Evolutionary conservation across 2,329 filamentous ascomycete genomes (phyloP), one percentile per base, ranked within the genome.

Genomic region (Neodidymelliopsis sp.): DNA sequence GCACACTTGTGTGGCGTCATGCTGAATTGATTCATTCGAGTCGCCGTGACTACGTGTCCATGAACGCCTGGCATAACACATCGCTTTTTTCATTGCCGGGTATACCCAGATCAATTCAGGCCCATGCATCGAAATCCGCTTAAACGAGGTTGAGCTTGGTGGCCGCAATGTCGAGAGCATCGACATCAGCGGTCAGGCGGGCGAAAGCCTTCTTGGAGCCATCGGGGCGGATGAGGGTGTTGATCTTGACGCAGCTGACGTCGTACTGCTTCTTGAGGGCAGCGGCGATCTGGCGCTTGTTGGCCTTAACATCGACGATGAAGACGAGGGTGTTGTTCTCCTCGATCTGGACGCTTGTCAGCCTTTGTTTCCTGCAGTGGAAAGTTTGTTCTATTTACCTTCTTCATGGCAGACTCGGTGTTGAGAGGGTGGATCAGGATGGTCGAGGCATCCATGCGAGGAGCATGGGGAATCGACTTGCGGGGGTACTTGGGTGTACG

Each of bases 361-460:
- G 30, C 39, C 15, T 2, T 19, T 27, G 15, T 5, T 7, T 27
- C 9, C 7, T 10, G 1, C 4, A 7, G 6, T n/a, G n/a, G 15
- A 3, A 5, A 10, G 16, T 4, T 38, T 10, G 7, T n/a, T 30
- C 7, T 22, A 24, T 15, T 48, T 44, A 59, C 57, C 57, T 97
- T 97, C 91, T 99, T 99, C 93, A 99, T 97, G 74, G 95, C 94
- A 75, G 89, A 94, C 89, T 99, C 94, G 56, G 94, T 99, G 88
- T 99, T 99, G 75, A 99, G 86, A 66, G 94, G 69, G 94, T 97
- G 91, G 75, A 97, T 84, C 78, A 99, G 89, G 77, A 97, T 84
- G 87, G 96, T 97, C 86, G 92, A 90, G 82, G 93, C 90, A 81
- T 99, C 94, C 73, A 99, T 90, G 71, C 91, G 89, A 69, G 92